phyloP scores from a whole-genome alignment of 2,329 filamentous ascomycete species.

The Myriangium duriaei region DNA sequence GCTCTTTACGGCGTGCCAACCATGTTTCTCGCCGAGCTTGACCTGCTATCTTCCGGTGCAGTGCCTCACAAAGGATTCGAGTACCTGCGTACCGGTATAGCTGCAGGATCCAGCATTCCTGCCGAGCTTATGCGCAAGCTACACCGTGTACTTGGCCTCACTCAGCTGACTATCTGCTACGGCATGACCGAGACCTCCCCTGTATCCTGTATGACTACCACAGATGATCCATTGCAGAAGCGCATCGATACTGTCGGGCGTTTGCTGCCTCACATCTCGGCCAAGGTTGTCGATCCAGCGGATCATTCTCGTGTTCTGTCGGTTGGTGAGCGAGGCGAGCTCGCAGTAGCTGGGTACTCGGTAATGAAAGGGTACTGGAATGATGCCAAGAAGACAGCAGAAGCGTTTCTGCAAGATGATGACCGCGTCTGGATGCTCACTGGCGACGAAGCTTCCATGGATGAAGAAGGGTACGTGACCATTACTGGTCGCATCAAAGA shows the following conservation, averaged over 20 bases:
- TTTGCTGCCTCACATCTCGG: conserved; percentile 69
- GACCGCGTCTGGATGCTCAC: conserved; percentile 74
- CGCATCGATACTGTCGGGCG: conserved; percentile 65
- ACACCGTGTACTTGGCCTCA: conserved; percentile 60
- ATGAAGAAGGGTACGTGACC: conserved; percentile 66
- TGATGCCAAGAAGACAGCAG: conserved; percentile 55
- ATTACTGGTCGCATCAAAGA: conserved; percentile 94
- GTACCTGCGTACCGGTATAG: conserved; percentile 75
- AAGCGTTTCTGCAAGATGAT: conserved; percentile 51
- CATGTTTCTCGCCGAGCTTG: conserved; percentile 85
- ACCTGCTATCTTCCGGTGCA: conserved; percentile 49
- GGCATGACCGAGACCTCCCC: conserved; percentile 88
- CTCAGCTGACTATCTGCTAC: conserved; percentile 83
- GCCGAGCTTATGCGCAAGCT: conserved; percentile 67
- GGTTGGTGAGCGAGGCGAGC: conserved; percentile 59
- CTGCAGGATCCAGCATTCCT: conserved; percentile 75
- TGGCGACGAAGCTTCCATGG: conserved; percentile 83
- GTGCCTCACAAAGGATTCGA: conserved; percentile 42
- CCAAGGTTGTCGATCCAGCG: conserved; percentile 61
- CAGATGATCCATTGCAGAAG: conserved; percentile 59
- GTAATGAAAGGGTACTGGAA: conserved; percentile 86
- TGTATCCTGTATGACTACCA: conserved; percentile 66
- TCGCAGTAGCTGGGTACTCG: conserved; percentile 72
- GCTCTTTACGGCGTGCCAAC: conserved; percentile 82
- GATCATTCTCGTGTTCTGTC: conserved; percentile 49